These are phyloP conservation scores for Nidula microcarpa DNA, from an alignment of 768 basidiomycete species.

Conservation along the genomic window DNA sequence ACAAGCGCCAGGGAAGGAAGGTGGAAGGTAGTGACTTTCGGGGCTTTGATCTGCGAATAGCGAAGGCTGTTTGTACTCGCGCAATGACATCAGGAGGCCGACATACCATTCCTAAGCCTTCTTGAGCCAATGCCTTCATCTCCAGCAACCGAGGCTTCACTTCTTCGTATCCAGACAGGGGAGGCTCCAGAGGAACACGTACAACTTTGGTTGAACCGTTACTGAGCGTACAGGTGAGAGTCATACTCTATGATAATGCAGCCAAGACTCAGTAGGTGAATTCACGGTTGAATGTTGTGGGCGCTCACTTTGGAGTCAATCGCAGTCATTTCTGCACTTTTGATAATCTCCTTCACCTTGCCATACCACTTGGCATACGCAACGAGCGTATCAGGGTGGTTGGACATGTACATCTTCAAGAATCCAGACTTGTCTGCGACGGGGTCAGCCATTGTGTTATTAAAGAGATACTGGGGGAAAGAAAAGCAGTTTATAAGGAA, in stretches of 20 bases:
- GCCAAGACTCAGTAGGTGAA: background rate
- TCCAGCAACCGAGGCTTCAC: conserved; percentile 76
- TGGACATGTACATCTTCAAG: conserved; percentile 82
- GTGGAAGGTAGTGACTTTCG: conserved; percentile 56
- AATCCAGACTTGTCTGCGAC: conserved; percentile 75
- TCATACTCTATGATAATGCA: conserved; percentile 53
- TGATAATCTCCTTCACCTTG: conserved; percentile 51
- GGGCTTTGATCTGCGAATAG: conserved; percentile 49
- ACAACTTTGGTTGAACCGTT: conserved; percentile 44
- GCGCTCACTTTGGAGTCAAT: conserved; percentile 61
- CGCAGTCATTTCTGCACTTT: conserved; percentile 64
- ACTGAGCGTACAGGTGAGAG: conserved; percentile 58
- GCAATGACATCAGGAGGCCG: background rate
- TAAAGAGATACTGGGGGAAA: background rate
- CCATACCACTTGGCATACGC: conserved; percentile 80
- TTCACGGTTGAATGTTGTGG: background rate
- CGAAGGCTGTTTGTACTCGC: background rate
- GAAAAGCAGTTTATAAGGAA: too few relatives aligned
- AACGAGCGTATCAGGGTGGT: conserved; percentile 80
- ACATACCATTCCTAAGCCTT: conserved; percentile 74
- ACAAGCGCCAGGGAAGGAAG: conserved; percentile 32
- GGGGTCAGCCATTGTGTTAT: conserved; percentile 54
- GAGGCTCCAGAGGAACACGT: conserved; percentile 63
- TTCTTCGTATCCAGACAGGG: conserved; percentile 70
- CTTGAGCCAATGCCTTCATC: conserved; percentile 82